These are phyloP conservation scores for Cladosporium sp. DNA, from an alignment of 2,329 filamentous ascomycete genomes.

Conservation along the genomic window DNA sequence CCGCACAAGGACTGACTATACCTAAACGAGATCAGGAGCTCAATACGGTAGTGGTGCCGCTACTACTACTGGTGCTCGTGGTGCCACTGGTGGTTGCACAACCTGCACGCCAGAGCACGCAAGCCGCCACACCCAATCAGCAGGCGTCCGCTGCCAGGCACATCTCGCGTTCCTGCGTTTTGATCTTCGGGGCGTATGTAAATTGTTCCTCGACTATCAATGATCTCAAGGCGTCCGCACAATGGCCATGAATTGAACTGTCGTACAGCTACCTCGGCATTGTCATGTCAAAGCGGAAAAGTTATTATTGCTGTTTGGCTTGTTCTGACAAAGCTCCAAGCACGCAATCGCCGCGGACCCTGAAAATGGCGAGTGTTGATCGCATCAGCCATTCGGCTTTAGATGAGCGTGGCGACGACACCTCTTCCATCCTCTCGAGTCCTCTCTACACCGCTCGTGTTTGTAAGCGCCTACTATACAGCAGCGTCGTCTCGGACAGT, in stretches of 20 bases:
- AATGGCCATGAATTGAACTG: background rate
- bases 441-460: conserved; percentile 1
- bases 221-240: background rate
- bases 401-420: background rate
- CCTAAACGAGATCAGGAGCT: too few species aligned
- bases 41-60: too few species aligned
- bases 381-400: background rate
- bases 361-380: background rate
- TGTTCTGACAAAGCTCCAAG: background rate
- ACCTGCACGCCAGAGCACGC: conserved; percentile 6
- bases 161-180: conserved; percentile 1
- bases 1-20: too few species aligned
- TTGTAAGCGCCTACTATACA: background rate
- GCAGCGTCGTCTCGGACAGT: background rate
- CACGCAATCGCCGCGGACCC: conserved; percentile 1
- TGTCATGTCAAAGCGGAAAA: background rate
- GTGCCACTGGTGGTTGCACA: background rate
- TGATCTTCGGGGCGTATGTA: background rate
- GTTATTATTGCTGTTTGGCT: background rate
- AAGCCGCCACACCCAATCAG: conserved; percentile 1
- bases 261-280: background rate
- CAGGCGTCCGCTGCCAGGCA: background rate
- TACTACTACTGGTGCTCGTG: too few species aligned
- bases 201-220: background rate
- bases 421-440: background rate